Evolutionary conservation across 305 asterid species (phyloP).

Genomic region (Rubia occidens): DNA sequence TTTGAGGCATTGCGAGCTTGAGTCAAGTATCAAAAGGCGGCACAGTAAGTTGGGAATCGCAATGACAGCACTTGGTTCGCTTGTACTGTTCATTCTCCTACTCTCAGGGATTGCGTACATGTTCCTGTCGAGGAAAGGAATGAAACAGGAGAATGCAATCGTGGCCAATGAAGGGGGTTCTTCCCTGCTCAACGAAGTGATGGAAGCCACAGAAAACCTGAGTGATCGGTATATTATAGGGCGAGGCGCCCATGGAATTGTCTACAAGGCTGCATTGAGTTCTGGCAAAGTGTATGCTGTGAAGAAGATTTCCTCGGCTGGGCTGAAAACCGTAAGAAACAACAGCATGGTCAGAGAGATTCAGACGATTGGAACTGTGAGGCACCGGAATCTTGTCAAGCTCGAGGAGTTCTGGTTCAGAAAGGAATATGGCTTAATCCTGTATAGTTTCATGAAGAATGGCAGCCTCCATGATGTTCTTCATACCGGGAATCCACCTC

Average conservation of each 20-base stretch:
- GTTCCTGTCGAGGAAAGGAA: constrained; percentile 25
- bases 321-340: constrained; percentile 33
- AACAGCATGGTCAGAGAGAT: constrained; percentile 64
- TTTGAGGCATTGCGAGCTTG: constrained; percentile 33
- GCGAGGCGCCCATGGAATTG: constrained; percentile 78
- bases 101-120: constrained; percentile 31
- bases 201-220: constrained; percentile 64
- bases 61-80: constrained; percentile 36
- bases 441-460: constrained; percentile 59
- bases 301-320: constrained; percentile 50
- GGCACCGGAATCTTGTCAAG: constrained; percentile 72
- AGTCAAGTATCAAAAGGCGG: constrained; percentile 26
- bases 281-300: constrained; percentile 52
- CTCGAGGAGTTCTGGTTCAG: constrained; percentile 76
- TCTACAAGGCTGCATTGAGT: constrained; percentile 54
- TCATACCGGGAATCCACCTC: constrained; percentile 33
- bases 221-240: constrained; percentile 51
- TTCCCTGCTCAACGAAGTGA: constrained; percentile 57
- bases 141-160: constrained; percentile 20
- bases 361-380: constrained; percentile 70
- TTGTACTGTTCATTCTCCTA: constrained; percentile 28
- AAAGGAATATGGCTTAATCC: constrained; percentile 57
- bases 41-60: constrained; percentile 27
- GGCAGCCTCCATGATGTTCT: constrained; percentile 83
- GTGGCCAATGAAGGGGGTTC: constrained; percentile 53